Percentiles rank a stretch among this genome's conserved stretches.
These are phyloP conservation scores for Rhizomucor pusillus DNA, from an alignment of 371 early-diverging fungal species.

Conservation along the genomic window DNA sequence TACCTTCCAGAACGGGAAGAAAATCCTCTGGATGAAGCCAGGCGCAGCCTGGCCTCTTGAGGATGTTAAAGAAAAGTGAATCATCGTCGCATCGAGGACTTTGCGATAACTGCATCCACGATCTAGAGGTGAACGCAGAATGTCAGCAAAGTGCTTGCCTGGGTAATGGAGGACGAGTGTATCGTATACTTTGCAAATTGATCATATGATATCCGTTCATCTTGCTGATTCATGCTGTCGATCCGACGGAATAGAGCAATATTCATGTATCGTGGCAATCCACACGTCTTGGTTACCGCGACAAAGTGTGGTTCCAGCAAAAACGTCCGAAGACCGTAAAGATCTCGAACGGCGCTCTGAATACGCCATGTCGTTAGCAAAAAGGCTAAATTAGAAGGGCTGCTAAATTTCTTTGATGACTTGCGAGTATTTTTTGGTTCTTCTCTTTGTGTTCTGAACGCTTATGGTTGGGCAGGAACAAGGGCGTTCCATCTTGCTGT, in stretches of 20 bases:
- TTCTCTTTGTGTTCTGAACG: neutral
- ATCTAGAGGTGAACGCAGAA: slow-evolving; percentile 18
- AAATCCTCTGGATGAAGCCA: slow-evolving; percentile 47
- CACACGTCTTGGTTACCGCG: slow-evolving; percentile 53
- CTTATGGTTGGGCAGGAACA: neutral
- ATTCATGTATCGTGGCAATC: slow-evolving; percentile 61
- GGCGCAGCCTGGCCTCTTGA: slow-evolving; percentile 20
- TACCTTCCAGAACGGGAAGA: slow-evolving; percentile 49
- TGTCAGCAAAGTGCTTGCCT: no score
- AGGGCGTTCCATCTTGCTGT: neutral
- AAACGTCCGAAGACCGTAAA: slow-evolving; percentile 19
- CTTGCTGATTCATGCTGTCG: slow-evolving; percentile 17
- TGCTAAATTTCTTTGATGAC: neutral
- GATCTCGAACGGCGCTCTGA: slow-evolving; percentile 24
- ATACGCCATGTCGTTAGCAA: neutral
- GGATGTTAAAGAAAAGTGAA: slow-evolving; percentile 37
- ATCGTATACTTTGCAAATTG: slow-evolving; percentile 20
- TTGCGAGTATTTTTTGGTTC: neutral
- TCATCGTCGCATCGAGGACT: slow-evolving; percentile 41
- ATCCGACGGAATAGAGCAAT: slow-evolving; percentile 58
- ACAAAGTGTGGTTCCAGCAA: slow-evolving; percentile 50
- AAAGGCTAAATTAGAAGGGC: slow-evolving; percentile 1
- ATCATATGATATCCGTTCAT: slow-evolving; percentile 20
- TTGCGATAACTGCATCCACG: slow-evolving; percentile 33
- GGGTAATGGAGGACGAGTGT: no score